Percentiles rank a stretch among this genome's conserved stretches.
Evolutionary conservation across 176 grass and related monocot species (phyloP).

Genomic region (Juncus inflexus): DNA sequence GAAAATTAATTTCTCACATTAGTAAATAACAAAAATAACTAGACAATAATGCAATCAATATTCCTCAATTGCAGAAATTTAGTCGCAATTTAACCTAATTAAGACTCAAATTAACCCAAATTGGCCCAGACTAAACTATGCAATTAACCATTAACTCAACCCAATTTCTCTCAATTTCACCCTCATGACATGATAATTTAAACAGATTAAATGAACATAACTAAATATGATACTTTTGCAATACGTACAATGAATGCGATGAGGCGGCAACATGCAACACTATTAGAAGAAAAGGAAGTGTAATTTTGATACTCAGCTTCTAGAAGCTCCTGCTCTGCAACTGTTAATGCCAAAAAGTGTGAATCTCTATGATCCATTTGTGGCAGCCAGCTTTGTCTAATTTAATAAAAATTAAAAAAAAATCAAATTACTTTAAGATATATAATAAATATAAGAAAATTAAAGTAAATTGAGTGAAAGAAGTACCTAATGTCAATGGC

Average conservation of each 20-base stretch:
- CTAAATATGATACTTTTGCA: conserved; percentile 49
- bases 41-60: neutral
- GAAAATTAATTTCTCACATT: neutral
- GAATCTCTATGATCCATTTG: conserved; percentile 70
- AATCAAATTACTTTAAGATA: conserved; percentile 15
- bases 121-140: conserved; percentile 49
- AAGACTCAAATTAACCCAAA: conserved; percentile 29
- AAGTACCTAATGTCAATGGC: conserved; percentile 79
- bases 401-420: neutral
- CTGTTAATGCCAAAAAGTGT: conserved; percentile 85
- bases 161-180: no score
- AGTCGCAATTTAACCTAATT: neutral
- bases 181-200: conserved; percentile 5
- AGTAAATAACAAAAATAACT: neutral
- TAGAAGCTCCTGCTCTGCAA: conserved; percentile 80
- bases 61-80: neutral
- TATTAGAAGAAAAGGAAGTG: conserved; percentile 44
- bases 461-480: neutral
- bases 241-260: conserved; percentile 66
- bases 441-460: neutral
- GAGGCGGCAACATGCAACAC: conserved; percentile 63
- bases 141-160: conserved; percentile 21
- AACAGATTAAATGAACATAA: conserved; percentile 42
- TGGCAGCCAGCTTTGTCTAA: conserved; percentile 67
- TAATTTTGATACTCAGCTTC: conserved; percentile 83